Percentiles rank a stretch among this genome's conserved stretches.
phyloP scores from a whole-genome alignment of 139 green algal species.

The Bryopsis sp. region DNA sequence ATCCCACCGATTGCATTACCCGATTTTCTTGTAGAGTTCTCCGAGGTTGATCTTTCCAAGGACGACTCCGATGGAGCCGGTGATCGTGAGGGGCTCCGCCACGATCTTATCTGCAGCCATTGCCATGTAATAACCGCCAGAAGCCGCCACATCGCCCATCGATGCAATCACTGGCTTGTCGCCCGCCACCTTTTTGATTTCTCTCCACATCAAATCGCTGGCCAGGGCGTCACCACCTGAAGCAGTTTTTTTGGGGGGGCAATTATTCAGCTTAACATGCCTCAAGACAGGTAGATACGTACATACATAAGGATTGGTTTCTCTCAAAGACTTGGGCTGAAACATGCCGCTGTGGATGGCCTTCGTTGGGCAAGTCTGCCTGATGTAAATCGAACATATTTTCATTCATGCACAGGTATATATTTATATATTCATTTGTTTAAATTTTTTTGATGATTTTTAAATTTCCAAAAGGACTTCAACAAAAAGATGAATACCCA shows the following conservation, averaged over 20 bases:
- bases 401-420: too few species aligned
- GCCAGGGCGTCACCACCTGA: slow-evolving; percentile 88
- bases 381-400: too few species aligned
- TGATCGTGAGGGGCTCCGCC: slow-evolving; percentile 83
- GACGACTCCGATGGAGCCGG: slow-evolving; percentile 85
- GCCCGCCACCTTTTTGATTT: slow-evolving; percentile 49
- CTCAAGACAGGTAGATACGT: too few species aligned
- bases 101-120: slow-evolving; percentile 78
- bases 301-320: too few species aligned
- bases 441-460: too few species aligned
- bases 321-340: too few species aligned
- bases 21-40: slow-evolving; percentile 71
- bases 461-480: too few species aligned
- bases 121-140: slow-evolving; percentile 91
- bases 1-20: slow-evolving; percentile 24
- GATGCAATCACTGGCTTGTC: slow-evolving; percentile 88
- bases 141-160: slow-evolving; percentile 92
- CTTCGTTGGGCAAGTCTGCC: too few species aligned
- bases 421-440: too few species aligned
- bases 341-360: too few species aligned
- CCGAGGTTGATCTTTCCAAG: slow-evolving; percentile 84
- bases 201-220: slow-evolving; percentile 91
- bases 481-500: too few species aligned
- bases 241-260: too few species aligned
- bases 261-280: neutral